Conservation (phyloP, 257 asterid species). For the Penstemon davidsonii region DNA sequence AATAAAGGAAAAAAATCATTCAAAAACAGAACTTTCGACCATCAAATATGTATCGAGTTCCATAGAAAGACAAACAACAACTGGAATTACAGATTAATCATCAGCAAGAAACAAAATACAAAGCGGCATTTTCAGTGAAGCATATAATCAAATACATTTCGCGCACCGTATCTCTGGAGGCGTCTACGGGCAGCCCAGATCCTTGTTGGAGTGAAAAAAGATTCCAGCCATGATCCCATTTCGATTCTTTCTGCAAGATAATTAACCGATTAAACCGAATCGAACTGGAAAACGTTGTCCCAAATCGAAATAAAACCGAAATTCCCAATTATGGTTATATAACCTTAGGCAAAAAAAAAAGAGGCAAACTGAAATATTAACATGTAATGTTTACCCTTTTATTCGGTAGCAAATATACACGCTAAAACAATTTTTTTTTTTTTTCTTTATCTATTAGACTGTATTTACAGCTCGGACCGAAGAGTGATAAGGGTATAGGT, state of each 20-base stretch:
- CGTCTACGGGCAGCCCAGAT: slow-evolving; percentile 40
- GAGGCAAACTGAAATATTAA: no score
- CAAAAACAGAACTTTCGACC: background rate
- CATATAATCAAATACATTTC: slow-evolving; percentile 5
- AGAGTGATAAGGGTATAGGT: no score
- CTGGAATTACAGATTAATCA: background rate
- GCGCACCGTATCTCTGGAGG: slow-evolving; percentile 59
- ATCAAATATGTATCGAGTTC: background rate
- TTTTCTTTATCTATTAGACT: no score
- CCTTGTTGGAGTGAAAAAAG: slow-evolving; percentile 43
- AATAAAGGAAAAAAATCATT: background rate
- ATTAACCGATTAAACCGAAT: no score
- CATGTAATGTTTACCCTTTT: no score
- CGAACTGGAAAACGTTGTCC: no score
- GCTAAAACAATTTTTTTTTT: no score
- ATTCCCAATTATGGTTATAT: no score
- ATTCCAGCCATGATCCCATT: slow-evolving; percentile 56
- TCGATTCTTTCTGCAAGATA: background rate
- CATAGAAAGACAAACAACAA: background rate
- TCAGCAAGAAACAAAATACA: background rate
- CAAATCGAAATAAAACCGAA: no score
- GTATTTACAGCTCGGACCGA: no score
- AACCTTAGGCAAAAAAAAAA: no score
- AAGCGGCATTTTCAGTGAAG: slow-evolving; percentile 2
- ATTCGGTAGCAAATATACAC: no score